phyloP scores from a whole-genome alignment of 2,329 filamentous ascomycete genomes.

The Stemphylium vesicarium region DNA sequence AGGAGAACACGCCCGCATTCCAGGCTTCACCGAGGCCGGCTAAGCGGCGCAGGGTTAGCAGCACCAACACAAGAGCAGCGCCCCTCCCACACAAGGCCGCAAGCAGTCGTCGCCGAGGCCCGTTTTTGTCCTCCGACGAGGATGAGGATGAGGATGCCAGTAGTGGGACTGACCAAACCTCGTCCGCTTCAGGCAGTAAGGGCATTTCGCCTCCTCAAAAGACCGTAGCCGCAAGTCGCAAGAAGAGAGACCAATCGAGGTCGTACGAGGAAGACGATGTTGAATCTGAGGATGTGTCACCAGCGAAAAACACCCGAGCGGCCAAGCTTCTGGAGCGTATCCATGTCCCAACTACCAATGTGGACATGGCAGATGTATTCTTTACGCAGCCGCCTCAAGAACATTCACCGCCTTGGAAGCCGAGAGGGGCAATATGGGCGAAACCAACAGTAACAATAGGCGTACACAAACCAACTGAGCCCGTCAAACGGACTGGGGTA shows the following conservation, averaged over 20 bases:
- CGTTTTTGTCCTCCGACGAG: slow-evolving; percentile 38
- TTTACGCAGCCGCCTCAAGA: slow-evolving; percentile 53
- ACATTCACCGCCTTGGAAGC: slow-evolving; percentile 52
- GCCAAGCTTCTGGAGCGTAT: slow-evolving; percentile 52
- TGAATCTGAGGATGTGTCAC: slow-evolving; percentile 21
- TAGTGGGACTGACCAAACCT: slow-evolving; percentile 13
- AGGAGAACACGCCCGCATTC: slow-evolving; percentile 40
- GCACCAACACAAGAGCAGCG: slow-evolving; percentile 30
- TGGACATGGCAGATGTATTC: slow-evolving; percentile 51
- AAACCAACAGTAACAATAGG: slow-evolving; percentile 44
- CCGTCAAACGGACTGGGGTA: slow-evolving; percentile 17
- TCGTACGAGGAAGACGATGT: slow-evolving; percentile 10
- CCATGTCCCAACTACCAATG: slow-evolving; percentile 49
- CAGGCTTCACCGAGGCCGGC: slow-evolving; percentile 41
- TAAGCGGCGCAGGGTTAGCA: slow-evolving; percentile 46
- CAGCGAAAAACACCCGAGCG: slow-evolving; percentile 30
- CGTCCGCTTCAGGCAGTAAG: slow-evolving; percentile 15
- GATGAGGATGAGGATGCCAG: slow-evolving; percentile 28
- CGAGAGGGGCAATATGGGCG: slow-evolving; percentile 57
- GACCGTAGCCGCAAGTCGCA: slow-evolving; percentile 19
- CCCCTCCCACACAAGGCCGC: slow-evolving; percentile 31
- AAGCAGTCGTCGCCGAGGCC: slow-evolving; percentile 21
- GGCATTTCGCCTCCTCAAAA: slow-evolving; percentile 13
- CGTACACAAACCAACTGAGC: slow-evolving; percentile 31
- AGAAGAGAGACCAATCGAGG: slow-evolving; percentile 18